Percentiles rank a stretch among this genome's conserved stretches.
Conservation (phyloP, 257 asterid species). For the Linderniella brevidens region DNA sequence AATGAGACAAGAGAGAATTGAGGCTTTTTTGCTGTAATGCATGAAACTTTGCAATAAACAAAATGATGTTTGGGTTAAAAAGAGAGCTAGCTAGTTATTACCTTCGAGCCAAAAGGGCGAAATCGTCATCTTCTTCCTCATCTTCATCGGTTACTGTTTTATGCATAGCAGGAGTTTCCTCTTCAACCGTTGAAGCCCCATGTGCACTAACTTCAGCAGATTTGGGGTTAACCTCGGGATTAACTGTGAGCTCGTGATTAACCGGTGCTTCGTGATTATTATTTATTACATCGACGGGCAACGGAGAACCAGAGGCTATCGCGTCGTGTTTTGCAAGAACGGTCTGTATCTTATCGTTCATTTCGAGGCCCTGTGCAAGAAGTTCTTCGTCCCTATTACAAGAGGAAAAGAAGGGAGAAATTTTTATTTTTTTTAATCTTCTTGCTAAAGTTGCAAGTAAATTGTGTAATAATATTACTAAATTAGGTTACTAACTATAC, state of each 20-base stretch:
- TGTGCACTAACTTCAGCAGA: slow-evolving; percentile 14
- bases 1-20: neutral
- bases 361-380: slow-evolving; percentile 74
- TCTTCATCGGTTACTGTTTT: slow-evolving; percentile 29
- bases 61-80: neutral
- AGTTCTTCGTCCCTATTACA: slow-evolving; percentile 67
- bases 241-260: neutral
- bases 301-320: slow-evolving; percentile 66
- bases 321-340: slow-evolving; percentile 65
- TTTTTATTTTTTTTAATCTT: neutral
- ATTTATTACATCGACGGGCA: slow-evolving; percentile 22
- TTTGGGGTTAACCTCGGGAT: slow-evolving; percentile 15
- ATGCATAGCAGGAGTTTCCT: slow-evolving; percentile 21
- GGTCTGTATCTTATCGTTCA: slow-evolving; percentile 60
- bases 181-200: neutral
- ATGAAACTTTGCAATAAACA: neutral
- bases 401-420: neutral
- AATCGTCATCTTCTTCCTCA: slow-evolving; percentile 93
- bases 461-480: too few species aligned
- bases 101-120: slow-evolving; percentile 92
- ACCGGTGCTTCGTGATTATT: slow-evolving; percentile 11
- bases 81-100: slow-evolving; percentile 4
- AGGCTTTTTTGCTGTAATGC: neutral
- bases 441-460: neutral
- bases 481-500: too few species aligned